Base-by-base conservation (phyloP, 352 stramenopile species). In the Globisporangium alternatum region DNA sequence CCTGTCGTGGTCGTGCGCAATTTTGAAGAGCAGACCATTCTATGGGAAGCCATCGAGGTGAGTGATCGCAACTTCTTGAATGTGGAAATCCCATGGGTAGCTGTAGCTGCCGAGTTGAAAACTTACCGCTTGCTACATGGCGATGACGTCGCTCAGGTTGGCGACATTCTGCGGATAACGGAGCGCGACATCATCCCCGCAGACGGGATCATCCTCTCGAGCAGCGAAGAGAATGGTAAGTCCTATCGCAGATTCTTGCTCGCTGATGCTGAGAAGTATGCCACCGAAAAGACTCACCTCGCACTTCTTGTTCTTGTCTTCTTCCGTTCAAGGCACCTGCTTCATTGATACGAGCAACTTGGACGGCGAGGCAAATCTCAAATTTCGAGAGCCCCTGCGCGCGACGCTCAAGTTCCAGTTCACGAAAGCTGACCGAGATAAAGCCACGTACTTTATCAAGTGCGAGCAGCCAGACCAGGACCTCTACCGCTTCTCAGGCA, bases 151-250 rank as follows among this genome's bases (percentile, higher is more conserved):
- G n/a, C 3, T 19, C 65, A 88, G 67, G 84, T 96, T 19, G 94
- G 94, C 1, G 85, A 96, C 54, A 83, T 98, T 35, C 60, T 98
- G 33, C 69, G 81, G 47, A 81, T 98, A 45, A 68, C 74, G 8
- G 91, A 98, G 68, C 71, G 84, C 22, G 88, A 97, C 31, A 68
- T 83, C 8, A 91, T 98, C 49, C 93, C 96, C 3, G 94, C 95
- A 0, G 96, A 98, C 68, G 77, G 97, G 7, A 80, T 98, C 6
- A 72, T 98, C 33, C 71, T 98, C 2, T 77, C 87, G 1, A 92
- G 83, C 51, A 90, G 75, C 44, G 88, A 97, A 61, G 76, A 90
- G 6, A 80, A 95, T 30, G 93, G 80, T 87, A 57, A 25, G 35
- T 28, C 13, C 12, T 19, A 35, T 55, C 37, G 25, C 22, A 5